Base-by-base conservation (phyloP, 306 rosid species). In the Cucurbita moschata region DNA sequence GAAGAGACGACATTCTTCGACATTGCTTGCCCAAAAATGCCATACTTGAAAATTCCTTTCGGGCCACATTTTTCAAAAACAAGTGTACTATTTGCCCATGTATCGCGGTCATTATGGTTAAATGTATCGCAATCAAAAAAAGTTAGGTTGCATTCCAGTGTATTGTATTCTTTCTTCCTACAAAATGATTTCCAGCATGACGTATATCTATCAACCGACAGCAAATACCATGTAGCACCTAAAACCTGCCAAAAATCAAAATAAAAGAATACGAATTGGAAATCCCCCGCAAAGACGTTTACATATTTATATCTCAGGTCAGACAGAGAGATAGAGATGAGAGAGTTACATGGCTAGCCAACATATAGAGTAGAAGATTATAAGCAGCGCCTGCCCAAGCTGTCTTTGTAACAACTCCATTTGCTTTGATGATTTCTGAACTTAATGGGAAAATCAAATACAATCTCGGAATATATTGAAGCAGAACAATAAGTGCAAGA, bases 351-450 rank as follows among this genome's bases (percentile, higher is more conserved):
- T 94, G 99, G 85, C 99, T 94, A 81, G 99, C 99, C 88, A 94
- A 73, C 97, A 94, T 94, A 79, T 86, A 94, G 54, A 94, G 79
- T 73, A 94, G 82, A 61, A 94, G 89, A 84, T 94, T 94, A 81
- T 94, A 94, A 16, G 99, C 99, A 66, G 99, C 99, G 53, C 99
- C 99, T 39, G 97, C 99, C 96, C 97, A 94, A 55, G 99, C 99
- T 76, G 97, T 94, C 82, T 91, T 94, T n/a, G 97, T 94, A 61
- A 94, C 97, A 79, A 91, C 86, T 81, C 99, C 99, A 44, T 97
- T 91, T 79, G 99, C 99, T 83, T 89, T 94, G 71, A 94, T 83
- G 80, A 94, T 82, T 81, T 94, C 91, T 44, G 90, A 84, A 81
- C 99, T 91, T 65, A 91, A 75, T 2, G 97, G 97, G 79, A 94